Evolutionary conservation across 2,329 filamentous ascomycete species (phyloP).

Genomic region (Botrytis elliptica): DNA sequence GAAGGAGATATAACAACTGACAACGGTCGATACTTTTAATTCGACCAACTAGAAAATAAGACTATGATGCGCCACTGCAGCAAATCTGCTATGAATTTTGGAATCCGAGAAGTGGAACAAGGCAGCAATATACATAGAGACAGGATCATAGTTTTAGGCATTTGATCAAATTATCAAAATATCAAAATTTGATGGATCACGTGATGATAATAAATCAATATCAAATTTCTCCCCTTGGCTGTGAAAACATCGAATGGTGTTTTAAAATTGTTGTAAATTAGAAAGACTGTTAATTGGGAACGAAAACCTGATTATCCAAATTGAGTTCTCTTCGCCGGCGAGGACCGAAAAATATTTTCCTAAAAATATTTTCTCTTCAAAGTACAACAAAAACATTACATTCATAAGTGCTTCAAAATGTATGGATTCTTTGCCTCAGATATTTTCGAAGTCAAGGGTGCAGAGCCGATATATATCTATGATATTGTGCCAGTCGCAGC

Average conservation of each 20-base stretch:
- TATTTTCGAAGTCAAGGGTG: slow-evolving; percentile 33
- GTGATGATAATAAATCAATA: slow-evolving; percentile 1
- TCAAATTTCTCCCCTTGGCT: background rate
- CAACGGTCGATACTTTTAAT: background rate
- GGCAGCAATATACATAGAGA: background rate
- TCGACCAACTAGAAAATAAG: background rate
- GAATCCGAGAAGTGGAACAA: background rate
- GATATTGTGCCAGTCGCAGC: slow-evolving; percentile 40
- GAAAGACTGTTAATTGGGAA: background rate
- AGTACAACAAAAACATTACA: background rate
- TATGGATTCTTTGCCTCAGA: slow-evolving; percentile 34
- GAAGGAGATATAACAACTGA: background rate
- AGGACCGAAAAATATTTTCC: slow-evolving; percentile 2
- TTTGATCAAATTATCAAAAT: background rate
- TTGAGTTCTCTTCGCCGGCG: background rate
- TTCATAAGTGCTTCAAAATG: slow-evolving; percentile 39
- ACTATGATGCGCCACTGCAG: background rate
- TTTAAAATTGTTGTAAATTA: background rate
- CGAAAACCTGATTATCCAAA: background rate
- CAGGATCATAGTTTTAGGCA: background rate
- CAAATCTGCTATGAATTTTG: background rate
- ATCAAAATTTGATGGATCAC: slow-evolving; percentile 6
- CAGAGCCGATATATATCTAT: slow-evolving; percentile 45
- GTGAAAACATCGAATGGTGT: background rate
- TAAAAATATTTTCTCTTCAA: slow-evolving; percentile 9